Base-by-base conservation (phyloP, 163 green algal species). In the Scenedesmus sp. region DNA sequence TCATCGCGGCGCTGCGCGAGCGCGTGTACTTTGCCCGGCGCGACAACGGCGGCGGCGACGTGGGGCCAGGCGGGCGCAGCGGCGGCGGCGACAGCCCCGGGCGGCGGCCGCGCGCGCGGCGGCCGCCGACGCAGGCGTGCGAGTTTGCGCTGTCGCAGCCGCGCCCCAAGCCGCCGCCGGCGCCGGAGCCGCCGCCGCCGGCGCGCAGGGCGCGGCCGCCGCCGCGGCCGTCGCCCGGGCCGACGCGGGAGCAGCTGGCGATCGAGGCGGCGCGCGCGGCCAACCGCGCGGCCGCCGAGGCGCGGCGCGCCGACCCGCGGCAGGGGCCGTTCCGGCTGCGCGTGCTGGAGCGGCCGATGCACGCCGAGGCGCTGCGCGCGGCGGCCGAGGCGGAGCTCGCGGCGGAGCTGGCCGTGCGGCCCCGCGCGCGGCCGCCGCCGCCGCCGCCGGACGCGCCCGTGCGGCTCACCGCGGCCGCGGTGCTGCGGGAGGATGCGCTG, bases 401-500 rank as follows among this genome's bases (percentile, higher is more conserved):
- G 0, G 63, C 62, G 14, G 83, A 89, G 71, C 79, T 93, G 28
- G 88, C 87, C 2, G 82, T 88, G 53, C 66, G 85, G 45, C 82
- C 84, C 0, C 77, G 76, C 42, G 62, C 89, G 1, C 77, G 54
- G 45, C 87, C 87, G 1, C 50, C 75, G 47, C 89, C 88, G 18
- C 51, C 80, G 36, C 70, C 84, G 36, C 83, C 88, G 31, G 64
- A 67, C 36, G 83, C 89, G 60, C 70, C 90, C 86, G 87, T 93
- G n/a, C 85, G 84, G 65, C 82, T 95, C 29, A 95, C 94, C 63
- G 85, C 93, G 54, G 91, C 91, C 36, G 88, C 93, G 57, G 91
- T 97, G 74, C 87, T 95, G 56, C 79, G 91, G 9, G 92, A 97
- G 81, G 91, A 96, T 67, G 87, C 87, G 6, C 63, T 94, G 51